A percentile compares a stretch with the other conserved stretches of the same genome.
phyloP scores from a whole-genome alignment of 139 green algal genomes.

The Chlorella sorokiniana region DNA sequence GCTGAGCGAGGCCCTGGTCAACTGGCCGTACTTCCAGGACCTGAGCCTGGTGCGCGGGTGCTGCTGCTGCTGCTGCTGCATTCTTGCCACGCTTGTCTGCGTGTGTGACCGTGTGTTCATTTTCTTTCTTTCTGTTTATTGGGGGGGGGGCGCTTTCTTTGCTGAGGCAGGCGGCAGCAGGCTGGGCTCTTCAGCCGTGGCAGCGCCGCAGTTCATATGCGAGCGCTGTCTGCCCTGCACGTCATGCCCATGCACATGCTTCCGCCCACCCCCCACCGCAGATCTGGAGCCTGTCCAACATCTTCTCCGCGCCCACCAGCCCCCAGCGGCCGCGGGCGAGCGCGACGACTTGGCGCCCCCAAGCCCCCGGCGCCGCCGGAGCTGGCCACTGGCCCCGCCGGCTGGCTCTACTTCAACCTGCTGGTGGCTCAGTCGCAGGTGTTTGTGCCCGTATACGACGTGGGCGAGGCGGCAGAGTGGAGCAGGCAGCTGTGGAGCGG shows the following conservation, averaged over 20 bases:
- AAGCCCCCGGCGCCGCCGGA: slow-evolving; percentile 37
- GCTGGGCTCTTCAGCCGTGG: too few species aligned
- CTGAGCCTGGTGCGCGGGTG: slow-evolving; percentile 52
- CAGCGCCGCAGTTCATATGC: not conserved
- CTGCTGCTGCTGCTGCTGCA: not conserved
- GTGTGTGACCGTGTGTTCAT: too few species aligned
- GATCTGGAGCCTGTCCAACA: slow-evolving; percentile 58
- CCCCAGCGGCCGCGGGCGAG: slow-evolving; percentile 14
- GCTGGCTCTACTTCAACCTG: slow-evolving; percentile 86
- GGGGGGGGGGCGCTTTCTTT: too few species aligned
- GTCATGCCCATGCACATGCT: not conserved
- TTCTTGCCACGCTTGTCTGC: too few species aligned
- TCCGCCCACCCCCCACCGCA: not conserved
- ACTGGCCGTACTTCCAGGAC: slow-evolving; percentile 84
- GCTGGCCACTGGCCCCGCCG: slow-evolving; percentile 14
- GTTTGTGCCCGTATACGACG: slow-evolving; percentile 50
- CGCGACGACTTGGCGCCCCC: slow-evolving; percentile 16
- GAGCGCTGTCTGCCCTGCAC: not conserved
- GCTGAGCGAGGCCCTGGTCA: slow-evolving; percentile 57
- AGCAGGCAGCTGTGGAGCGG: slow-evolving; percentile 34
- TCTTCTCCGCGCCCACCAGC: slow-evolving; percentile 67
- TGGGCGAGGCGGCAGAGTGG: slow-evolving; percentile 19
- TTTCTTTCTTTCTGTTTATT: too few species aligned
- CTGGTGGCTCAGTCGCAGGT: slow-evolving; percentile 67
- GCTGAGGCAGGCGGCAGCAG: too few species aligned